Conservation (phyloP, 1,284 basidiomycete species). For the Chondrostereum purpureum region DNA sequence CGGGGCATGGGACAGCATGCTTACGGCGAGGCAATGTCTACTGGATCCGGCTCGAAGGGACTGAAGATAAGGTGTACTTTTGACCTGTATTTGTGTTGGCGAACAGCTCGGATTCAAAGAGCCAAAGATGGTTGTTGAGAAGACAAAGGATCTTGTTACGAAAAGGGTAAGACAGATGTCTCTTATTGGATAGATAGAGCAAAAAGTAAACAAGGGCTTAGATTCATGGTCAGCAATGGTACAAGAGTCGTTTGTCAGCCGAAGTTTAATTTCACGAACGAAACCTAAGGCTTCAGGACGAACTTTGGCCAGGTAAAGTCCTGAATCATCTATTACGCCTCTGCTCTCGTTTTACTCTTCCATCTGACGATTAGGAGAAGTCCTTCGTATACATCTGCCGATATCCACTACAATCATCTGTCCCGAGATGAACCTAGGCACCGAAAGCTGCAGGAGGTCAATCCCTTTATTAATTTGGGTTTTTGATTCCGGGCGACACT, state of each 20-base stretch:
- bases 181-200: constrained; percentile 4
- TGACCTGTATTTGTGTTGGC: constrained; percentile 8
- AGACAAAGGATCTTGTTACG: constrained; percentile 9
- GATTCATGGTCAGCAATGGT: not conserved
- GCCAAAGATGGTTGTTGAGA: constrained; percentile 5
- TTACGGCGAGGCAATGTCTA: constrained; percentile 50
- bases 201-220: constrained; percentile 6
- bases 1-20: constrained; percentile 63
- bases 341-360: not conserved
- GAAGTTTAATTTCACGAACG: constrained; percentile 24
- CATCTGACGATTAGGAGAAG: not conserved
- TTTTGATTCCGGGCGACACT: not conserved
- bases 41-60: constrained; percentile 50
- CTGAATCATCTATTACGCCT: not conserved
- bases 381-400: not conserved
- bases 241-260: constrained; percentile 11
- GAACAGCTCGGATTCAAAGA: constrained; percentile 2
- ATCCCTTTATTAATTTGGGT: not conserved
- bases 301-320: not conserved
- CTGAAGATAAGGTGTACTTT: constrained; percentile 43
- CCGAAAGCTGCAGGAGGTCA: constrained; percentile 1
- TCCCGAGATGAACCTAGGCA: not conserved
- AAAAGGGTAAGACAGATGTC: constrained; percentile 10
- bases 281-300: constrained; percentile 14
- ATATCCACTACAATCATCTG: constrained; percentile 1